Evolutionary conservation across 78 protist genomes (phyloP).

Genomic region (Planoprotostelium fungivorum): DNA sequence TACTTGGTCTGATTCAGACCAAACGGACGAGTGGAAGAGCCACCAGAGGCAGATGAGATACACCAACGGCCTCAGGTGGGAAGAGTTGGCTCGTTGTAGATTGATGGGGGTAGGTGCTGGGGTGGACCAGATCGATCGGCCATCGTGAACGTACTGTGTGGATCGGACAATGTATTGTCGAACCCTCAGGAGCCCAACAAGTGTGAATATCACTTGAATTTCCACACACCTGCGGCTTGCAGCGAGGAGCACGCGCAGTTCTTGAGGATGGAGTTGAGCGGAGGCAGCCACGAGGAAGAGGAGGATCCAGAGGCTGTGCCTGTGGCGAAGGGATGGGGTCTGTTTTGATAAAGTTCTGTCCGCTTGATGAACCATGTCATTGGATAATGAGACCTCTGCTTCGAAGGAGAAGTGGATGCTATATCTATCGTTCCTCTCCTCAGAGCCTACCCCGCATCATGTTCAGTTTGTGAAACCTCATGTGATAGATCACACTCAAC

Average conservation of each 20-base stretch:
- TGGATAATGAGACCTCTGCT: no score
- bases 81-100: background rate
- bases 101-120: constrained; percentile 50
- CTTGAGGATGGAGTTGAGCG: background rate
- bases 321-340: background rate
- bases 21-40: constrained; percentile 31
- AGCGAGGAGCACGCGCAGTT: constrained; percentile 17
- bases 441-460: no score
- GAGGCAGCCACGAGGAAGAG: background rate
- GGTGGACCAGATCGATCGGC: constrained; percentile 71
- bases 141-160: constrained; percentile 49
- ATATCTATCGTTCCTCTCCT: no score
- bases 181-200: constrained; percentile 68
- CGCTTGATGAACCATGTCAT: no score
- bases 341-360: no score
- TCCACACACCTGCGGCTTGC: constrained; percentile 71
- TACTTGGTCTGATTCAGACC: background rate
- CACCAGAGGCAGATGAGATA: constrained; percentile 25
- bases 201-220: constrained; percentile 63
- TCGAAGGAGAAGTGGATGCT: no score
- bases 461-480: no score
- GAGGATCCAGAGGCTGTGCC: background rate
- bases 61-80: constrained; percentile 32
- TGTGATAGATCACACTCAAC: no score
- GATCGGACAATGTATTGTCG: constrained; percentile 28